phyloP scores from a whole-genome alignment of 139 green algal genomes.

The Tetraselmis chui region DNA sequence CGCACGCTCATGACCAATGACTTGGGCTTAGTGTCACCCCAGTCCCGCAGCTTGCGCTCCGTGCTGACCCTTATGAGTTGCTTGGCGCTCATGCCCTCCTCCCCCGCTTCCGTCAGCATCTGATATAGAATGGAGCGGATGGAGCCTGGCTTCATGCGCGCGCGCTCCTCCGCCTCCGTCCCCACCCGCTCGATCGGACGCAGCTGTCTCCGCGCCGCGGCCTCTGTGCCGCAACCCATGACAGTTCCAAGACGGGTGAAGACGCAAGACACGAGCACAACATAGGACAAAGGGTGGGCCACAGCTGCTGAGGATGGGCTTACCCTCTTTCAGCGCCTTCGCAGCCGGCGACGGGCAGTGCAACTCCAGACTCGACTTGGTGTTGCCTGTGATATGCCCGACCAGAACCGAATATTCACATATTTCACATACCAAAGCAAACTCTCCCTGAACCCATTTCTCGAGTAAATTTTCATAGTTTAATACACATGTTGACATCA shows the following conservation, averaged over 20 bases:
- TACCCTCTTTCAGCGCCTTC: background rate
- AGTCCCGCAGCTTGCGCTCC: background rate
- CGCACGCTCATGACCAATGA: background rate
- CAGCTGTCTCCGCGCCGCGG: background rate
- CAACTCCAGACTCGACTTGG: background rate
- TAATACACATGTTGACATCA: no score
- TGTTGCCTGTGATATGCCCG: background rate
- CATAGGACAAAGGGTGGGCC: background rate
- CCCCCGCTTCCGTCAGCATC: background rate
- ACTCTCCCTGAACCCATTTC: no score
- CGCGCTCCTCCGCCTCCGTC: background rate
- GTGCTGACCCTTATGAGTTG: background rate
- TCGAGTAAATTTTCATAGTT: no score
- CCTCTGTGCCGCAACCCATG: background rate
- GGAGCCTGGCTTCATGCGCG: background rate
- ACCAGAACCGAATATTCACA: no score
- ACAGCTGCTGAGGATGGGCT: background rate
- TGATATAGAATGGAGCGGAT: background rate
- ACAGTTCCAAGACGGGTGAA: no score
- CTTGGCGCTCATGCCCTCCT: background rate
- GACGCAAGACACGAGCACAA: background rate
- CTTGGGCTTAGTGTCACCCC: background rate
- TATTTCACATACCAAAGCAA: no score
- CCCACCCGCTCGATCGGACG: background rate
- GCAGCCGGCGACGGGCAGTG: background rate